Evolutionary conservation across 164 flowering plant species (phyloP), one percentile per base, ranked within the genome.

Genomic region (Cinnamomum micranthum): DNA sequence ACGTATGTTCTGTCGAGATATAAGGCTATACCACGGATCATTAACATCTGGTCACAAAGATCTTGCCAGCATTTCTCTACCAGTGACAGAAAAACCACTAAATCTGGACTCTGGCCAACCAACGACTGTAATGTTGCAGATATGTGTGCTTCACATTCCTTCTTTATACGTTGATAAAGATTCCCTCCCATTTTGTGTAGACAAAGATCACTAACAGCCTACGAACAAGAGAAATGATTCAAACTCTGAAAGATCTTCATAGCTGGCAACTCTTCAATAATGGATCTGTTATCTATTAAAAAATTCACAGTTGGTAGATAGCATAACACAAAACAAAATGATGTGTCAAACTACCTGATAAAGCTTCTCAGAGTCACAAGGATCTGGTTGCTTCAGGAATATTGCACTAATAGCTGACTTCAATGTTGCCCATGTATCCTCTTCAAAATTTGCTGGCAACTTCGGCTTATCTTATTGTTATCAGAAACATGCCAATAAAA

Each of bases 21-120:
- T 78, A 96, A 86, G 72, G 99, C 99, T 87, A 96, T 96, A 69
- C 95, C 89, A 67, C 99, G 99, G 66, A 96, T 96, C 95, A 91
- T 88, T 82, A 94, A 80, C 97, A 96, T 88, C 82, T 96, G 98
- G 75, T 90, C 97, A 84, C 98, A 96, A 80, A 92, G 85, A 76
- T 92, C 97, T 79, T 96, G 98, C 99, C 99, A 96, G 81, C 97
- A 88, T 77, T 88, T 91, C 90, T 92, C 94, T 50, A 94, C 94
- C 72, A 90, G 89, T 60, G 97, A 88, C 74, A 96, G 81, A 82
- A 96, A 96, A 47, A 96, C 99, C 77, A 85, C 88, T 82, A 92
- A 84, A 84, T 96, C 99, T 70, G 93, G 97, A 80, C 97, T 96
- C 80, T 92, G 97, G 73, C 97, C 99, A 75, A 92, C 94, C 84